Evolutionary conservation across 2,329 filamentous ascomycete species (phyloP).

Genomic region (Lasiodiplodia hormozganensis): DNA sequence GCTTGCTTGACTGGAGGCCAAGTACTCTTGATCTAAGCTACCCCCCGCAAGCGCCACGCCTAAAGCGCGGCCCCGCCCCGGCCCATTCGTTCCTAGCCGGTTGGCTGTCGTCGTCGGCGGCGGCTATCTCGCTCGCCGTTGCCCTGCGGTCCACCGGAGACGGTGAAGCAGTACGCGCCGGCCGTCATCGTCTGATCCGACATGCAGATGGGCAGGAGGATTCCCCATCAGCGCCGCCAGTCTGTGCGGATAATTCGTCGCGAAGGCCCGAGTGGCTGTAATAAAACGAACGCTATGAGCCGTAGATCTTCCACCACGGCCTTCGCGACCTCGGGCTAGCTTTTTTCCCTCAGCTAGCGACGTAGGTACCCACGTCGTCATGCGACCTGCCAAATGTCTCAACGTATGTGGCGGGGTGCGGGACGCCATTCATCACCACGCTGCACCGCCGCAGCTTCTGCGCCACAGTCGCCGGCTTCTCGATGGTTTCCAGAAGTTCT

Average conservation of each 20-base stretch:
- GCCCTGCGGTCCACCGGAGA: background rate
- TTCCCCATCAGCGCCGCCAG: conserved; percentile 10
- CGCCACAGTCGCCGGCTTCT: conserved; percentile 2
- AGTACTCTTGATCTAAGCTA: background rate
- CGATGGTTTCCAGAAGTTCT: conserved; percentile 5
- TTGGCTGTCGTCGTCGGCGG: background rate
- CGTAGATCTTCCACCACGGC: background rate
- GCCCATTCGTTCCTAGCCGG: background rate
- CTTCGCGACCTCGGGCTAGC: background rate
- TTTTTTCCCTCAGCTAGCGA: conserved; percentile 9
- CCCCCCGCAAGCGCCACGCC: conserved; percentile 9
- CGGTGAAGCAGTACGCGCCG: background rate
- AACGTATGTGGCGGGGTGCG: background rate
- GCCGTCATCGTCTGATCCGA: background rate
- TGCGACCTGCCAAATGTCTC: background rate
- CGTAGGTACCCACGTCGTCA: background rate
- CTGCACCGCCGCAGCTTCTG: background rate
- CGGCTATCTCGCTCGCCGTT: background rate
- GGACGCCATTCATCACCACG: background rate
- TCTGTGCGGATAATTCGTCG: conserved; percentile 8
- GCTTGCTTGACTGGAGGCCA: conserved; percentile 1
- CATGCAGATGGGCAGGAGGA: conserved; percentile 25
- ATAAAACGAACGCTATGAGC: conserved; percentile 12
- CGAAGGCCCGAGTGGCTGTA: background rate
- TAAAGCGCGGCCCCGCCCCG: background rate